Base-by-base conservation (phyloP, 805 yeast genomes). In the Wickerhamomyces subpelliculosus region DNA sequence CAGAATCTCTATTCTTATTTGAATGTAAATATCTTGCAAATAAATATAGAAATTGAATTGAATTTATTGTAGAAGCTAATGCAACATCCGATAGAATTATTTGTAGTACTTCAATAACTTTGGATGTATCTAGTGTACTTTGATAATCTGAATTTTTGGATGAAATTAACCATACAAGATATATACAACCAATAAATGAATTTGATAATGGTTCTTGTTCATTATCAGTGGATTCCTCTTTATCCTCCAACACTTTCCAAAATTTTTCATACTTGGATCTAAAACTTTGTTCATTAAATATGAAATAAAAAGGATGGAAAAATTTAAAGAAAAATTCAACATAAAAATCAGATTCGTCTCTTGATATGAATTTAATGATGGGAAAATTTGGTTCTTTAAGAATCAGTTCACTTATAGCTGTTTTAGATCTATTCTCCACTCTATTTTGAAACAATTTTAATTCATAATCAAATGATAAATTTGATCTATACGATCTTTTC, bases 1-100 rank as follows among this genome's bases (percentile, higher is more conserved):
- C 71, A 35, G 71, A 63, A 41, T 72, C 77, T 41, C 75, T 60
- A 29, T 67, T 67, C 44, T 64, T 68, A 20, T 60, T 60, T 33
- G 71, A 59, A 32, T 69, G 69, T 29, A 72, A 43, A 49, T 72
- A 67, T 11, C 67, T 58, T 0, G 75, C 61, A 27, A 70, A 57
- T 24, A 71, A 46, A 33, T 65, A 58, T 14, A 71, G 45, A 14
- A 69, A 55, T 34, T 73, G 55, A 11, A 72, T 66, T 4, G 76
- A 72, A 34, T 62, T 64, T 13, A 70, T 45, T 4, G 67, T 58
- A 4, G 77, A 73, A 1, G 69, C 64, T 32, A 70, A 42, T 17
- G 69, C 57, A 33, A 68, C 63, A 40, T 68, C 74, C 13, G 69
- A 58, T 4, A 72, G 48, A 0, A 68, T 60, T 10, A 70, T 41